phyloP scores from a whole-genome alignment of 768 basidiomycete genomes.

The Podaxis sp. region DNA sequence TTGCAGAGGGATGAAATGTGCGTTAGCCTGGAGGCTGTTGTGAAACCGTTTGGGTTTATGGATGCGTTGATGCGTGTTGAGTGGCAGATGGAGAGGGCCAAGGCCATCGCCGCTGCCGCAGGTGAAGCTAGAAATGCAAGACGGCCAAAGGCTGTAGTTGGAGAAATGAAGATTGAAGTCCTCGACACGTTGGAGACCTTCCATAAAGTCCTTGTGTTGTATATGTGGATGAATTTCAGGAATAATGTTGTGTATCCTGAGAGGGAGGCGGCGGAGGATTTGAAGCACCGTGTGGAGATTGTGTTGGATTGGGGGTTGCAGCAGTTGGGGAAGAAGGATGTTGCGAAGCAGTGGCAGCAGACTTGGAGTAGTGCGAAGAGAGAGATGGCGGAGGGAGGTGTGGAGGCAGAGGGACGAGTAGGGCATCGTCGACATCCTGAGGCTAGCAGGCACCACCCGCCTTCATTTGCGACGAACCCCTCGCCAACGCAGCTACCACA shows the following conservation, averaged over 20 bases:
- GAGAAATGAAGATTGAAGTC: conserved; percentile 1
- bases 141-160: neutral
- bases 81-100: conserved; percentile 19
- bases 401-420: neutral
- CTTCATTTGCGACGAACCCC: too few species aligned
- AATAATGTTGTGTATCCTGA: conserved; percentile 57
- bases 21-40: conserved; percentile 29
- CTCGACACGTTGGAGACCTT: conserved; percentile 52
- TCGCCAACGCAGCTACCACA: too few species aligned
- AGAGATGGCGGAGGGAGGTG: neutral
- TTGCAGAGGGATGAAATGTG: conserved; percentile 6
- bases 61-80: conserved; percentile 39
- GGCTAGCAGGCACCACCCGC: neutral
- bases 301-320: conserved; percentile 7
- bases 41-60: conserved; percentile 30
- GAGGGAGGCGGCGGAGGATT: neutral
- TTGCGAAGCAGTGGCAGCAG: neutral
- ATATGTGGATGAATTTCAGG: conserved; percentile 82
- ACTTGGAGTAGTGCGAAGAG: neutral
- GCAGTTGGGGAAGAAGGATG: neutral
- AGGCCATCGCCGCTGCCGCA: neutral
- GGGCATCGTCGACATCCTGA: neutral
- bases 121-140: neutral
- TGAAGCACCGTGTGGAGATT: conserved; percentile 7
- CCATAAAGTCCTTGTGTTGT: conserved; percentile 73